These are phyloP conservation scores for Pleurotus platypus DNA, from an alignment of 768 basidiomycete genomes.

Conservation along the genomic window DNA sequence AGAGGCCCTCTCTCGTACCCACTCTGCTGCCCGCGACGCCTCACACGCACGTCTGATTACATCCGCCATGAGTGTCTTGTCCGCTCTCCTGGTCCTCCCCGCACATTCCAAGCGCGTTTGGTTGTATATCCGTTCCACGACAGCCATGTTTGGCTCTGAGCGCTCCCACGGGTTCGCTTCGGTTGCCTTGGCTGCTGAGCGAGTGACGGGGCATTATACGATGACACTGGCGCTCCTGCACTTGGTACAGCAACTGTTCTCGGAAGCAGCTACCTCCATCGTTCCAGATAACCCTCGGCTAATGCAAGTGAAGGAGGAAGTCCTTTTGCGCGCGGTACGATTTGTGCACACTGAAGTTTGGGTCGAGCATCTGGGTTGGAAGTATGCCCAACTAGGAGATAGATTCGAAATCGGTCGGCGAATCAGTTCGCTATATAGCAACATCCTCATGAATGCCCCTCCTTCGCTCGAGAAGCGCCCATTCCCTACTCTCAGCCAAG, in stretches of 20 bases:
- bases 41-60: slow-evolving; percentile 64
- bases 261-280: slow-evolving; percentile 62
- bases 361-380: slow-evolving; percentile 84
- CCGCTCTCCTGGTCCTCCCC: slow-evolving; percentile 71
- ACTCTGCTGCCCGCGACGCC: slow-evolving; percentile 32
- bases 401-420: slow-evolving; percentile 79
- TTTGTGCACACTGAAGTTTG: slow-evolving; percentile 88
- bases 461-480: slow-evolving; percentile 50
- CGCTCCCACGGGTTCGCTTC: slow-evolving; percentile 54
- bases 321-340: slow-evolving; percentile 68
- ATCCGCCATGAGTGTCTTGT: slow-evolving; percentile 78
- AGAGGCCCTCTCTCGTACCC: slow-evolving; percentile 62
- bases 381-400: slow-evolving; percentile 76
- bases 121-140: slow-evolving; percentile 81
- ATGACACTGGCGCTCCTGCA: slow-evolving; percentile 79
- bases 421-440: slow-evolving; percentile 62
- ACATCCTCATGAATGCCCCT: slow-evolving; percentile 62
- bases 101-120: slow-evolving; percentile 81
- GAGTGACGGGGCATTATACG: slow-evolving; percentile 71
- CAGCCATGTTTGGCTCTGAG: slow-evolving; percentile 70
- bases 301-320: slow-evolving; percentile 78
- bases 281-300: slow-evolving; percentile 55
- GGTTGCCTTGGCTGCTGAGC: slow-evolving; percentile 64
- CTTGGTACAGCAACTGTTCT: slow-evolving; percentile 72
- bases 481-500: slow-evolving; percentile 56